phyloP scores from a whole-genome alignment of 2,329 filamentous ascomycete genomes.

The Dactylellina drechsleri region DNA sequence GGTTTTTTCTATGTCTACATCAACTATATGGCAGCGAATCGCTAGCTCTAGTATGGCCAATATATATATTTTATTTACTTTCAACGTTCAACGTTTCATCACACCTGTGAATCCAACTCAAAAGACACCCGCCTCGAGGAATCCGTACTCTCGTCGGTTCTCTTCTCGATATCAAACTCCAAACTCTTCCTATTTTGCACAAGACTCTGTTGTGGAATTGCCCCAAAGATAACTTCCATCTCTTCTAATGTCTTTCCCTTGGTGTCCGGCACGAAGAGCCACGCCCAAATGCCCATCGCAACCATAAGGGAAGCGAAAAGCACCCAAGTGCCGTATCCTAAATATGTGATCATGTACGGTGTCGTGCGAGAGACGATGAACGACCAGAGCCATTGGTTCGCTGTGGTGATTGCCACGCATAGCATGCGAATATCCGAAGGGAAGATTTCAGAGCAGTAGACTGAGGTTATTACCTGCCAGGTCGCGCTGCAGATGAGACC shows the following conservation, averaged over 20 bases:
- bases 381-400: constrained; percentile 79
- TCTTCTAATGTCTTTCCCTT: constrained; percentile 67
- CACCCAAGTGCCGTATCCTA: constrained; percentile 49
- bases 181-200: constrained; percentile 6
- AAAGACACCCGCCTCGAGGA: constrained; percentile 1
- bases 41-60: no score
- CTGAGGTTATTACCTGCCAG: constrained; percentile 76
- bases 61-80: no score
- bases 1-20: no score
- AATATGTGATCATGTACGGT: constrained; percentile 72
- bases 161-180: constrained; percentile 9
- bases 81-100: no score
- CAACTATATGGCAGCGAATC: no score
- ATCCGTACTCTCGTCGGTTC: constrained; percentile 11
- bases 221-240: constrained; percentile 60
- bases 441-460: constrained; percentile 68
- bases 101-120: not conserved
- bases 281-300: constrained; percentile 70
- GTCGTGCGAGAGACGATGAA: constrained; percentile 75
- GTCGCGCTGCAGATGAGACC: constrained; percentile 77
- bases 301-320: constrained; percentile 71
- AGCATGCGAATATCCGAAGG: constrained; percentile 69
- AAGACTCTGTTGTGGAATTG: not conserved
- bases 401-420: constrained; percentile 67
- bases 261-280: constrained; percentile 70